phyloP scores from a whole-genome alignment of 1,139 yeast species.

The Lipomyces yarrowii region DNA sequence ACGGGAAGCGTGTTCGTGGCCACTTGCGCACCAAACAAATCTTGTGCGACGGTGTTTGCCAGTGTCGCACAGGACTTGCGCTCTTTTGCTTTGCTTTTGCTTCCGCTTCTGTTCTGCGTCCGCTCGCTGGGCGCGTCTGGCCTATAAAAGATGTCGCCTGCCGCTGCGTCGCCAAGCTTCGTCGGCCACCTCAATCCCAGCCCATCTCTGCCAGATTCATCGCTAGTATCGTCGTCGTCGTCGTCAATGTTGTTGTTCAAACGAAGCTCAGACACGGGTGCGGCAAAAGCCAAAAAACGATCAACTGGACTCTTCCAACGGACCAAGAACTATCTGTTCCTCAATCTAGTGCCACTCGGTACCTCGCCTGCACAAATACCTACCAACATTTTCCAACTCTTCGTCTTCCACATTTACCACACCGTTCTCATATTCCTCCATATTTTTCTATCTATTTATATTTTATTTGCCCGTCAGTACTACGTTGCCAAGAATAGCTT shows the following conservation, averaged over 20 bases:
- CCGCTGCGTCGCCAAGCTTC: not conserved
- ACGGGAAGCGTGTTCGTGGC: not conserved
- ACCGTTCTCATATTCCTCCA: conserved; percentile 29
- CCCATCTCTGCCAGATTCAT: not conserved
- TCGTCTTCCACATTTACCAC: conserved; percentile 25
- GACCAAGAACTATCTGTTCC: conserved; percentile 10
- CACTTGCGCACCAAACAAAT: not conserved
- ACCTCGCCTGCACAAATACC: conserved; percentile 16
- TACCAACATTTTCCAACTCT: conserved; percentile 20
- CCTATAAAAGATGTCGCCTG: conserved; percentile 2
- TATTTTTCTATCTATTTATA: conserved; percentile 56
- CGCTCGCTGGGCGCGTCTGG: not conserved
- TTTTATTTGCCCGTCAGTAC: conserved; percentile 58
- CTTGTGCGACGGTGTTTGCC: not conserved
- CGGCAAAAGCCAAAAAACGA: not conserved
- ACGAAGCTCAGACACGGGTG: not conserved
- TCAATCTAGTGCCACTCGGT: conserved; percentile 21
- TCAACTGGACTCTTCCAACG: not conserved
- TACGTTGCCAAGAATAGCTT: conserved; percentile 61
- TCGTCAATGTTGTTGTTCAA: not conserved
- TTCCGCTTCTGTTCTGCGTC: not conserved
- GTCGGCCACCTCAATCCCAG: not conserved
- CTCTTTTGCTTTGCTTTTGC: not conserved
- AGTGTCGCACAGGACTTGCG: not conserved
- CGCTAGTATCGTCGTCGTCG: not conserved